Evolutionary conservation across 768 basidiomycete species (phyloP).

Genomic region (Cystofilobasidium ferigula): DNA sequence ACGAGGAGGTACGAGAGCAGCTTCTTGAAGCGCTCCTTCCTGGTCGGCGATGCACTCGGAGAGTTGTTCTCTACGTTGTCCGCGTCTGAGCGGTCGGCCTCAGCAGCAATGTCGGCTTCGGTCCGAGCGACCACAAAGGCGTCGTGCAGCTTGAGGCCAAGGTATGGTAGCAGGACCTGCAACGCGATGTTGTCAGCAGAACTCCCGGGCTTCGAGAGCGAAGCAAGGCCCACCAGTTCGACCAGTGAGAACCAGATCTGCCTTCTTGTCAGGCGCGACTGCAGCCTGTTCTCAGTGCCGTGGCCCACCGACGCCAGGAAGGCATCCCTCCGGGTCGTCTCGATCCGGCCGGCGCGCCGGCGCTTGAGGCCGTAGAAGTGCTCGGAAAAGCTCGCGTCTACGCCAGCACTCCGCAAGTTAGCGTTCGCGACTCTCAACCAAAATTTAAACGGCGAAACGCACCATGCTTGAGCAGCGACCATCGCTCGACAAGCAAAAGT

Average conservation of each 20-base stretch:
- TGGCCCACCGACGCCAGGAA: not conserved
- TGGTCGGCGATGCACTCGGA: not conserved
- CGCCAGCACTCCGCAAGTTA: too few relatives aligned
- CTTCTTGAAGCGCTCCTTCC: not conserved
- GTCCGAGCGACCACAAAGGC: not conserved
- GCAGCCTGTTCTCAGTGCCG: not conserved
- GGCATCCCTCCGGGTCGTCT: conserved; percentile 1
- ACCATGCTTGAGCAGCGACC: conserved; percentile 79
- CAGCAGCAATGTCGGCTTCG: not conserved
- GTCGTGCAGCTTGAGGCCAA: conserved; percentile 20
- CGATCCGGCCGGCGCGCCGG: conserved; percentile 41
- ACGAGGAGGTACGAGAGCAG: conserved; percentile 48
- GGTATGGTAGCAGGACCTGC: conserved; percentile 18
- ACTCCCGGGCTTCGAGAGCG: conserved; percentile 33
- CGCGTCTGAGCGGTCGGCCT: not conserved
- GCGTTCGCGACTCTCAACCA: too few relatives aligned
- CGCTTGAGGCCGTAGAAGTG: conserved; percentile 91
- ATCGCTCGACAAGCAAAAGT: conserved; percentile 76
- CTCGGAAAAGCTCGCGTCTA: conserved; percentile 88
- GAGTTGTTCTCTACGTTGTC: not conserved
- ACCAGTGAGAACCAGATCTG: conserved; percentile 24
- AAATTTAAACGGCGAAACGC: too few relatives aligned
- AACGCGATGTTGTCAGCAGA: too few relatives aligned
- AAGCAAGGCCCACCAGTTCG: conserved; percentile 21
- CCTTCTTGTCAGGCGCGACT: conserved; percentile 3